These are phyloP conservation scores for Peribolospora kevripleyi DNA, from an alignment of 768 basidiomycete genomes.

Conservation along the genomic window DNA sequence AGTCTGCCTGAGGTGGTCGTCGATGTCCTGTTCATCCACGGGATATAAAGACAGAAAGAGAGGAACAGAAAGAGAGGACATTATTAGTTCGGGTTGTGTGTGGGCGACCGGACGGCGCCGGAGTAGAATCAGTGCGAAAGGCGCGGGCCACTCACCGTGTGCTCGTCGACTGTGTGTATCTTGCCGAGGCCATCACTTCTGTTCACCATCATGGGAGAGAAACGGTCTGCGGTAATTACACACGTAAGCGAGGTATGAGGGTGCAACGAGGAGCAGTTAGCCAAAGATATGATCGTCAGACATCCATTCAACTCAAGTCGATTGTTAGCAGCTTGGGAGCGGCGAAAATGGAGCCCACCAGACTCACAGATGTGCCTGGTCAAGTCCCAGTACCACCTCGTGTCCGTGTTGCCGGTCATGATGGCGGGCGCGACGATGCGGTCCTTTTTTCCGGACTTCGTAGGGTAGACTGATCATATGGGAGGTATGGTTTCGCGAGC, in stretches of 20 bases:
- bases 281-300: background rate
- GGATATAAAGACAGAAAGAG: background rate
- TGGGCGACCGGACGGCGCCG: no score
- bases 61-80: background rate
- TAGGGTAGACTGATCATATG: background rate
- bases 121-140: no score
- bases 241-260: background rate
- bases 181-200: background rate
- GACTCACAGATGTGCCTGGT: background rate
- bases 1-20: no score
- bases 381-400: background rate
- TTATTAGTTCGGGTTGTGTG: background rate
- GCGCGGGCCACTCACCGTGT: no score
- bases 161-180: background rate
- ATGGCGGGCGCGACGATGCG: slow-evolving; percentile 3
- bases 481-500: background rate
- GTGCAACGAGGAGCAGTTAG: background rate
- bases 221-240: background rate
- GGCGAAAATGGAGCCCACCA: background rate
- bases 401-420: slow-evolving; percentile 2
- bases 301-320: no score
- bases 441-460: background rate
- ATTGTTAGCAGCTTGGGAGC: no score
- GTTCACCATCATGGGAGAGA: background rate
- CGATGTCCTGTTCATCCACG: no score